These are phyloP conservation scores for Salix exigua DNA, from an alignment of 345 rosid species.

Conservation along the genomic window DNA sequence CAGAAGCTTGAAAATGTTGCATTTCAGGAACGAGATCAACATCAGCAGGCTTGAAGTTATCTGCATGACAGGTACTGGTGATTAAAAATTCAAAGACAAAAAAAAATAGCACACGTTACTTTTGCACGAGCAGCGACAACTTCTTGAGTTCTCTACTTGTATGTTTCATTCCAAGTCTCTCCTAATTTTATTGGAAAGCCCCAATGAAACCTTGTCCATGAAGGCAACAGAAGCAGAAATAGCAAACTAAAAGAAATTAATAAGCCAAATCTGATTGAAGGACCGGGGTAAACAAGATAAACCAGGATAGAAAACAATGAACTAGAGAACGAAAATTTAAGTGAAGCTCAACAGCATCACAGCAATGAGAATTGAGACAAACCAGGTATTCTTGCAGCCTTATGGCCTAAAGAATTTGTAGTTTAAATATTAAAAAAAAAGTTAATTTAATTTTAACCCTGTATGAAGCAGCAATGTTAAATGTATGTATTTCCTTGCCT, in stretches of 20 bases:
- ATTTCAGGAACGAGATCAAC: slow-evolving; percentile 52
- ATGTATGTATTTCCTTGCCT: neutral
- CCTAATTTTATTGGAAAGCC: neutral
- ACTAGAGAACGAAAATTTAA: neutral
- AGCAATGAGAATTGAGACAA: neutral
- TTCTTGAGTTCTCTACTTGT: neutral
- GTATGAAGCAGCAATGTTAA: neutral
- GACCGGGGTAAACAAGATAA: slow-evolving; percentile 6
- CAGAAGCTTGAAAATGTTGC: slow-evolving; percentile 37
- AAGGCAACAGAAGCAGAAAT: neutral
- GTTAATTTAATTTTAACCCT: neutral
- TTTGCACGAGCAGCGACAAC: neutral
- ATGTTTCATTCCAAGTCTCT: neutral
- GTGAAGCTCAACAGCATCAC: neutral
- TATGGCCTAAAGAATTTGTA: neutral
- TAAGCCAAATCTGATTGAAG: neutral
- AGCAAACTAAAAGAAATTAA: neutral
- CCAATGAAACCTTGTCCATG: neutral
- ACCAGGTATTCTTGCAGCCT: neutral
- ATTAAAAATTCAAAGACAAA: neutral
- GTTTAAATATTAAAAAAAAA: neutral
- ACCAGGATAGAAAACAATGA: neutral
- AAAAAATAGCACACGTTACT: neutral
- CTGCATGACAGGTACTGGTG: slow-evolving; percentile 32
- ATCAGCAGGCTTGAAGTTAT: slow-evolving; percentile 55